phyloP scores from a whole-genome alignment of 2,329 filamentous ascomycete genomes.

The Exserohilum turcica region DNA sequence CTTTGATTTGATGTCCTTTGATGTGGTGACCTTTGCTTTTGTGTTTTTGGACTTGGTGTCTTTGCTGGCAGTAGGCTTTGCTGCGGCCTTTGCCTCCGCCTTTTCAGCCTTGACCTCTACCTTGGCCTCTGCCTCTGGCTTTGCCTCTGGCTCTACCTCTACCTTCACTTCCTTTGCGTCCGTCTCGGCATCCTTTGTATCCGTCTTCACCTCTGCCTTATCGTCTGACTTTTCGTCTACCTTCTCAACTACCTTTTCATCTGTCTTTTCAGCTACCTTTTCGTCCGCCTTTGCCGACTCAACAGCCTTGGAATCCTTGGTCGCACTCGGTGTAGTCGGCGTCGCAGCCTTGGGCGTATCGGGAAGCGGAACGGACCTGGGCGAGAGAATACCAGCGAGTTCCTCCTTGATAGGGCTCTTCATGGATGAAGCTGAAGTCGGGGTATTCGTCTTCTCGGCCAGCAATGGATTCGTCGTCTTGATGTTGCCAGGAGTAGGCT shows the following conservation, averaged over 20 bases:
- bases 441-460: constrained; percentile 41
- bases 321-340: constrained; percentile 7
- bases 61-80: constrained; percentile 2
- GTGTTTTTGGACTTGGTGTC: background rate
- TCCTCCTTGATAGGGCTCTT: constrained; percentile 31
- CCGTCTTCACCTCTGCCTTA: background rate
- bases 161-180: background rate
- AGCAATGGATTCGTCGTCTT: constrained; percentile 45
- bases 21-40: background rate
- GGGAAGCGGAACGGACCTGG: constrained; percentile 32
- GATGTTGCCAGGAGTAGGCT: constrained; percentile 37
- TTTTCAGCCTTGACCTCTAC: background rate
- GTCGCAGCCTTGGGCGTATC: constrained; percentile 28
- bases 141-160: background rate
- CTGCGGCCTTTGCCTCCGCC: background rate
- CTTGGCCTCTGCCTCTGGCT: background rate
- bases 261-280: background rate
- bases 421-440: constrained; percentile 27
- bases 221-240: background rate
- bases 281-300: background rate
- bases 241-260: background rate
- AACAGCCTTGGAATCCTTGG: constrained; percentile 2
- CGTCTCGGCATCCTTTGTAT: background rate
- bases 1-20: constrained; percentile 1
- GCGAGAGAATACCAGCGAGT: constrained; percentile 27